Evolutionary conservation across 441 rosid species (phyloP), one percentile per base, ranked within the genome.

Genomic region (Populus hybrid): DNA sequence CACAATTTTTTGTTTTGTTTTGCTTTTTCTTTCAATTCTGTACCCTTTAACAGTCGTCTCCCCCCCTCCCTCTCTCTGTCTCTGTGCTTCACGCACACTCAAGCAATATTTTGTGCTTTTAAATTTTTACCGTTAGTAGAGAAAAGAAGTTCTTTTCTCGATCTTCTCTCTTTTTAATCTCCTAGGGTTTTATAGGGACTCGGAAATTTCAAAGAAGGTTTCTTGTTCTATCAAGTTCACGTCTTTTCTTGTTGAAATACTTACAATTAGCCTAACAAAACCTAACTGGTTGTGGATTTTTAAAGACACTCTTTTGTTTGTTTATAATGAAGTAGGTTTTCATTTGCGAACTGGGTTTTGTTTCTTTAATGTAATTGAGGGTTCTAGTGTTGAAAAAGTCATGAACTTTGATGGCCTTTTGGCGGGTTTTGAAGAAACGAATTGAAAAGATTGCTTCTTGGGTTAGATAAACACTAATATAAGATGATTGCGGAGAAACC

Each of bases 401-500:
- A 74, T 76, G 85, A 76, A 76, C 63, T 75, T 82, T 23, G 34
- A 34, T 64, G 70, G 61, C 40, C 12, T 78, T 78, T 73, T 50
- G 54, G 28, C 67, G 57, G 73, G 71, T 79, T 80, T 78, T 74
- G 67, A 32, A 32, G 67, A 46, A 70, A 67, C 11, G 14, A 75
- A 64, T 74, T 72, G 61, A 74, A 21, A 28, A 46, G 64, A 72
- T 65, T 70, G 36, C 75, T 73, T 42, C 40, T 83, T 72, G 78
- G 76, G 28, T 74, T 65, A 64, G 57, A 69, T 50, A 69, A 69
- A n/a, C 54, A 74, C 20, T 34, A 30, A 34, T 34, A 18, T 28
- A 85, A 85, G 83, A 96, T 96, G 99, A 92, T 94, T 84, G 97
- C 97, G 40, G 99, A 96, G 92, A 96, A 94, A 79, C 98, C 99